Evolutionary conservation across 345 rosid genomes (phyloP).

Genomic region (Linum lewisii): DNA sequence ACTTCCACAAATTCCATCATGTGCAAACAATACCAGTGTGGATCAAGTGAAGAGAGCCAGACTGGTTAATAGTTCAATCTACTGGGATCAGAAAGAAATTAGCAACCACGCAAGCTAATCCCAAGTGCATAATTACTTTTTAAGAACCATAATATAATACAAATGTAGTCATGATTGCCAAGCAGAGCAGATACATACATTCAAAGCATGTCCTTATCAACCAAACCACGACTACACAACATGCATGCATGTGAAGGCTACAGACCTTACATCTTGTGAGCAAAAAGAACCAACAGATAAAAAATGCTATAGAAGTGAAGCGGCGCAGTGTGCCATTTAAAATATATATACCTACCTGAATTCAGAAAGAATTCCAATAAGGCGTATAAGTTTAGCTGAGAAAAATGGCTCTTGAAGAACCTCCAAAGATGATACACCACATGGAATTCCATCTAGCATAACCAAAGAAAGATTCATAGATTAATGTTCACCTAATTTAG

Average conservation of each 20-base stretch:
- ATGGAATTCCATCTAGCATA: slow-evolving; percentile 41
- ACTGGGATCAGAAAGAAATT: background rate
- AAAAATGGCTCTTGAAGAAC: slow-evolving; percentile 70
- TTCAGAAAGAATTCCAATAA: slow-evolving; percentile 62
- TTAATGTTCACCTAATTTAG: background rate
- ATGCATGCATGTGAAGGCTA: background rate
- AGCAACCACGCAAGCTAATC: background rate
- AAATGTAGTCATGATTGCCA: background rate
- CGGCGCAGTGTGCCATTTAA: background rate
- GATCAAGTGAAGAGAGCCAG: background rate
- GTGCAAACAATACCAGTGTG: background rate
- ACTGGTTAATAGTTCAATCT: background rate
- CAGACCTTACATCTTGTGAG: background rate
- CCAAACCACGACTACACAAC: background rate
- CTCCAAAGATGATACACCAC: slow-evolving; percentile 38
- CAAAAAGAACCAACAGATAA: too few species aligned
- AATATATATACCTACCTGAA: slow-evolving; percentile 56
- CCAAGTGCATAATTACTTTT: background rate
- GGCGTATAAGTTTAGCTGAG: slow-evolving; percentile 62
- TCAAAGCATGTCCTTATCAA: background rate
- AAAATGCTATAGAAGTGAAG: too few species aligned
- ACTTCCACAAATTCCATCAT: background rate
- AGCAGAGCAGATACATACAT: background rate
- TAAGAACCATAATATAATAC: background rate
- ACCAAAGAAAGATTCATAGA: background rate